These are phyloP conservation scores for Phylloporus scabripes DNA, from an alignment of 768 basidiomycete species.

Conservation along the genomic window DNA sequence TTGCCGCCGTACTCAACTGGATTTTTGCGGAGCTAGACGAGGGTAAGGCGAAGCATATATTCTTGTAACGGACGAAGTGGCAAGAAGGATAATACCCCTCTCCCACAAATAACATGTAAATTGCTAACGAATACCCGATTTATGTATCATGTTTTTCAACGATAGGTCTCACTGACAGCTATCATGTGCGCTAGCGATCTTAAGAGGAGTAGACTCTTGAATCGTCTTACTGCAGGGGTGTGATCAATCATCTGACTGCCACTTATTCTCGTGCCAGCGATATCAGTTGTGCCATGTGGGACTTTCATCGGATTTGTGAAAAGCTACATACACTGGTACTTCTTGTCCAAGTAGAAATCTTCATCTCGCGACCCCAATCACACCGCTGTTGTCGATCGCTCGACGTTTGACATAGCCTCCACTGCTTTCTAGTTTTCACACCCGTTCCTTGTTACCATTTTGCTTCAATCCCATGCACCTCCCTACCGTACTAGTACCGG, in stretches of 20 bases:
- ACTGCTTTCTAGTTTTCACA: neutral
- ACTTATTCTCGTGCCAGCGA: too few relatives aligned
- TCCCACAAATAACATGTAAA: neutral
- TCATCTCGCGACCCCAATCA: neutral
- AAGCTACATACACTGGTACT: too few relatives aligned
- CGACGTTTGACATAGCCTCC: neutral
- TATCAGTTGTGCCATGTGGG: too few relatives aligned
- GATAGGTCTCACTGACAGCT: too few relatives aligned
- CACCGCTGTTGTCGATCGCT: neutral
- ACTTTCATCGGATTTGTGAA: too few relatives aligned
- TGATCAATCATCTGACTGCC: too few relatives aligned
- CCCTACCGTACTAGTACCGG: too few relatives aligned
- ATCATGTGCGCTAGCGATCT: too few relatives aligned
- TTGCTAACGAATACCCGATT: neutral
- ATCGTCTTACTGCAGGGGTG: too few relatives aligned
- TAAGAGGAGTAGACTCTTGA: too few relatives aligned
- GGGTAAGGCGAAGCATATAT: neutral
- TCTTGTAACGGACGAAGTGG: slow-evolving; percentile 2
- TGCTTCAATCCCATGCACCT: neutral
- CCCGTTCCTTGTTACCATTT: neutral
- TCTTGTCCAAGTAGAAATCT: neutral
- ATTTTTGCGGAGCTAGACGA: slow-evolving; percentile 40
- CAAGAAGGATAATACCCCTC: neutral
- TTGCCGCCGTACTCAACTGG: slow-evolving; percentile 79
- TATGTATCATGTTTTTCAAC: neutral